Conservation (phyloP, 2,329 filamentous ascomycete genomes). For the Fusarium piperis region DNA sequence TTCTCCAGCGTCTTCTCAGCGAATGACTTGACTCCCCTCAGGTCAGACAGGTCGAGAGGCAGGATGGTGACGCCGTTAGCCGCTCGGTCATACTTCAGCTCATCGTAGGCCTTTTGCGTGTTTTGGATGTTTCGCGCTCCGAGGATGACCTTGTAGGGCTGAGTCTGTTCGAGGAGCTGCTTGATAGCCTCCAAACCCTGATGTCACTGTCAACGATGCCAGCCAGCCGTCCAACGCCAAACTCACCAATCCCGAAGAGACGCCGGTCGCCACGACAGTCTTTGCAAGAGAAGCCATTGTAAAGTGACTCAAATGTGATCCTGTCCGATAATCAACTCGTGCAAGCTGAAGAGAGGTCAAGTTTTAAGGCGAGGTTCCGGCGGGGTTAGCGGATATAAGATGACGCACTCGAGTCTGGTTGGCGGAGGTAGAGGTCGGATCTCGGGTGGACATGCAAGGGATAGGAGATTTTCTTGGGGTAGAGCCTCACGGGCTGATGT, state of each 20-base stretch:
- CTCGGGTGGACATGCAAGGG: not conserved
- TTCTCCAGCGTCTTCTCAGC: slow-evolving; percentile 54
- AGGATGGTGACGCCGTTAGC: slow-evolving; percentile 56
- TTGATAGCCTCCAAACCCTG: slow-evolving; percentile 65
- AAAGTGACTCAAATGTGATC: not conserved
- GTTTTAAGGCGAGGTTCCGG: slow-evolving; percentile 2
- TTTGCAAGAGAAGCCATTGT: slow-evolving; percentile 54
- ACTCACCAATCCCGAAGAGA: slow-evolving; percentile 59
- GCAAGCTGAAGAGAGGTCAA: not conserved
- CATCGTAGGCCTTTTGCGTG: slow-evolving; percentile 54
- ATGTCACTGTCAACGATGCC: not conserved
- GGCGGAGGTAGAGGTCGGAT: slow-evolving; percentile 13
- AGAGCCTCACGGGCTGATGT: not conserved
- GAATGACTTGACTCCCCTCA: slow-evolving; percentile 57
- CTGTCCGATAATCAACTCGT: not conserved
- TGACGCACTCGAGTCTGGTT: slow-evolving; percentile 26
- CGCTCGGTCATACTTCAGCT: slow-evolving; percentile 52
- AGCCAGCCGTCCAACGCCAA: too few relatives aligned
- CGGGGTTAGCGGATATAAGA: slow-evolving; percentile 37
- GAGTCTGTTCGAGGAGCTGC: slow-evolving; percentile 56
- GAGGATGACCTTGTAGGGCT: slow-evolving; percentile 60
- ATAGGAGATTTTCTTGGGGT: not conserved
- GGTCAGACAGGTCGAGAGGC: slow-evolving; percentile 58
- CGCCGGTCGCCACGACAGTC: slow-evolving; percentile 61
- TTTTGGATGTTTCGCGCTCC: slow-evolving; percentile 57